Evolutionary conservation across 2,329 filamentous ascomycete species (phyloP), one percentile per base, ranked within the genome.

Genomic region (Colletotrichum melonis): DNA sequence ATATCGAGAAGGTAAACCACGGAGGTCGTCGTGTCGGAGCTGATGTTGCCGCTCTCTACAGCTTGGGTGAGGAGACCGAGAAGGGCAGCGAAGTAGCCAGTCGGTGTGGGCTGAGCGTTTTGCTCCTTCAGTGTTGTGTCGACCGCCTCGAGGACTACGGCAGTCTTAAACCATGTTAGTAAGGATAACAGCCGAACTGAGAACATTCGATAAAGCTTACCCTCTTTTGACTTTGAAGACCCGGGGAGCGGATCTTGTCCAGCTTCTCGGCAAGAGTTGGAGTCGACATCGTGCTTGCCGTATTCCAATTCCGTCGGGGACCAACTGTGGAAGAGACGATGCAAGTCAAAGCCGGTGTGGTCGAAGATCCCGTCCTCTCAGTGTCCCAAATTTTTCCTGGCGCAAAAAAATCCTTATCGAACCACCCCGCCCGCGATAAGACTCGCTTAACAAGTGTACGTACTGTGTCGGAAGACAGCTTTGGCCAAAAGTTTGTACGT

Each of bases 1-100:
- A 97, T 88, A 84, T 99, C 96, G 86, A 99, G 94, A 19, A 99
- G 92, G 84, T 99, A 99, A 78, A 99, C 93, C 76, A 97, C 93
- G 3, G 96, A 94, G 26, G 93, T 92, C 38, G 94, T 93, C 74
- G 97, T 87, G 76, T 97, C 95, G 81, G 94, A 94, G 81, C 96
- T 96, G 68, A 93, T 87, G 67, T 91, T 90, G 64, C 91, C 92
- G 76, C 84, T 87, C 52, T 88, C 90, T 67, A 93, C 89, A 32
- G 94, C 92, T 84, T 97, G 94, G 78, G 91, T 90, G 3, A 99
- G 90, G 4, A 99, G 89, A 49, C 95, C 94, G 58, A 99, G 89
- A 5, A 99, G 91, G n/a, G 97, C 95, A 19, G 95, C 95, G 81
- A 98, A 98, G 85, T 98, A 99, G 74, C 93, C 95, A 19, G 97